Conservation (phyloP, 177 flowering plant genomes). For the Vitis hybrid region DNA sequence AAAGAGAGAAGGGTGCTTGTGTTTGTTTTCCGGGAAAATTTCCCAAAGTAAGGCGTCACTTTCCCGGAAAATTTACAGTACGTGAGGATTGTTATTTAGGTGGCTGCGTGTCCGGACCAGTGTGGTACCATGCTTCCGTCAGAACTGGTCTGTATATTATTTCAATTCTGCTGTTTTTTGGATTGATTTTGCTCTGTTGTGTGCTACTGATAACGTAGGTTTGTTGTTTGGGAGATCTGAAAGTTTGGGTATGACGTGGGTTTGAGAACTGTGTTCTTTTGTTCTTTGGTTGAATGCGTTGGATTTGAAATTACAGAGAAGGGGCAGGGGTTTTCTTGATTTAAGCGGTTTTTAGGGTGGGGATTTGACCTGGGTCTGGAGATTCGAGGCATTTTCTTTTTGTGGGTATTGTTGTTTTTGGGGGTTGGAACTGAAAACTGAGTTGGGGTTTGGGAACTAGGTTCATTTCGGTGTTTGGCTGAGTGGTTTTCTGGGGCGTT, state of each 20-base stretch:
- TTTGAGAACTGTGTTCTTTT: neutral
- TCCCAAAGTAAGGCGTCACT: constrained; percentile 4
- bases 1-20: neutral
- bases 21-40: constrained; percentile 14
- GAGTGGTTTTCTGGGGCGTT: no score
- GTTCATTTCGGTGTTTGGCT: neutral
- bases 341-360: neutral
- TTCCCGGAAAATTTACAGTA: constrained; percentile 17
- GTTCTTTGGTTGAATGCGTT: constrained; percentile 1
- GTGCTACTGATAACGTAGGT: constrained; percentile 10
- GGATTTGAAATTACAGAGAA: constrained; percentile 3
- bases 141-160: constrained; percentile 22
- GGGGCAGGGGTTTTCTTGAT: neutral
- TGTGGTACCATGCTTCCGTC: constrained; percentile 8
- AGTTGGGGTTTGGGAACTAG: constrained; percentile 28
- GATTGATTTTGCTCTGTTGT: constrained; percentile 7
- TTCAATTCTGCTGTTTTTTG: constrained; percentile 1
- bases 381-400: constrained; percentile 8
- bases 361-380: constrained; percentile 19
- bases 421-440: constrained; percentile 30
- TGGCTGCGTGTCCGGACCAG: neutral
- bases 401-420: constrained; percentile 1
- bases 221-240: constrained; percentile 23
- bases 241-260: neutral
- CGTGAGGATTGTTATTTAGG: constrained; percentile 1